Evolutionary conservation across 2,329 filamentous ascomycete genomes (phyloP), one percentile per base, ranked within the genome.

Genomic region (Ophiostoma sp.): DNA sequence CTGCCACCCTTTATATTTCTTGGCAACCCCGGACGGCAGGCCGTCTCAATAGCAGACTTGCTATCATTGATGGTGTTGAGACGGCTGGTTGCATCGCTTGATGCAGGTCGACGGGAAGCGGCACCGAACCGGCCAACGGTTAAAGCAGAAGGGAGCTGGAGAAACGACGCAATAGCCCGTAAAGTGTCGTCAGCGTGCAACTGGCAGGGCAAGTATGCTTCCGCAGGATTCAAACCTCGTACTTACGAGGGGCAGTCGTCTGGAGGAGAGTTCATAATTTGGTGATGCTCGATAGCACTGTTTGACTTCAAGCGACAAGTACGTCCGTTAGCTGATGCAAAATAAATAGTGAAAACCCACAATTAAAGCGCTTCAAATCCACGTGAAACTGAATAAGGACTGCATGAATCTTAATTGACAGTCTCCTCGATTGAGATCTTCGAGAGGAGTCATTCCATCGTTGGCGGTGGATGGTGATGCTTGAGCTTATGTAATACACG

Each of bases 401-500:
- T 39, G 4, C 11, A 48, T 3, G 11, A 48, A 19, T 19, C 42
- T 48, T 4, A 4, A 48, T 19, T 17, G 42, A 17, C 11, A 19
- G 42, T 19, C 39, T 48, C 42, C 50, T 25, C 50, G 19, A 45
- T 45, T 28, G 36, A 6, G 22, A 66, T 66, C 12, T 1, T 66
- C 36, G 5, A 25, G 11, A 45, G 36, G 61, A 9, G 59, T 22
- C 28, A 28, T 33, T 2, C 15, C 31, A 2, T 39, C 6, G 61
- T 45, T 15, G 61, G 17, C 61, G n/a, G 4, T 25, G n/a, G 59
- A 3, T 7, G 33, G 33, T 25, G 59, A 66, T 9, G 28, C 28
- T 28, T 5, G 28, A 19, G 55, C 55, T 59, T 59, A 59, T 48
- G 55, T 66, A 42, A 36, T 63, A 66, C 36, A 66, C 61, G 61